These are phyloP conservation scores for Xylaria sp. DNA, from an alignment of 2,329 filamentous ascomycete genomes.

Conservation along the genomic window DNA sequence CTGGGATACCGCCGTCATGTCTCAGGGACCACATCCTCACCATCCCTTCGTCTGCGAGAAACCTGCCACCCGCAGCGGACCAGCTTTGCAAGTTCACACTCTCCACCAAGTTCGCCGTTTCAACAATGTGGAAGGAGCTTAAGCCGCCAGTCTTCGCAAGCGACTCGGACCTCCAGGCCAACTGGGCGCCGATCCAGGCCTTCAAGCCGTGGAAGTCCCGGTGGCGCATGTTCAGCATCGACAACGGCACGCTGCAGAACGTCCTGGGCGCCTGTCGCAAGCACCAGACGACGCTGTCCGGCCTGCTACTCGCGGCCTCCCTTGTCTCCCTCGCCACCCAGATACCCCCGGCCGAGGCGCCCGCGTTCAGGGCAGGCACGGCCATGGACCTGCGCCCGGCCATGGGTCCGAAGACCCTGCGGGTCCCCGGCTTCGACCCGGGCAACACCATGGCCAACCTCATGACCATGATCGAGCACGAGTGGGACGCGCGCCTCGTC, in stretches of 20 bases:
- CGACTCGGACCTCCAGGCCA: conserved; percentile 1
- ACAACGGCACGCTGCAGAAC: conserved; percentile 1
- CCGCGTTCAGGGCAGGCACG: conserved; percentile 18
- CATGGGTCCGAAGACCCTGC: conserved; percentile 10
- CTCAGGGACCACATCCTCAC: conserved; percentile 17
- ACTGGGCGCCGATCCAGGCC: conserved; percentile 15
- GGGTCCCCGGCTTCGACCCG: conserved; percentile 9
- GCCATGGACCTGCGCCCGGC: conserved; percentile 25
- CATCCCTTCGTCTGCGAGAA: conserved; percentile 4
- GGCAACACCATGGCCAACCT: conserved; percentile 26
- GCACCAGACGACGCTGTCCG: conserved; percentile 27
- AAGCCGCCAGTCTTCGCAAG: conserved; percentile 5
- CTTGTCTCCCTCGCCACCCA: conserved; percentile 15
- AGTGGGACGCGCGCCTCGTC: conserved; percentile 20
- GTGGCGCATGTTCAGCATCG: conserved; percentile 16
- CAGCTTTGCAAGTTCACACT: conserved; percentile 16
- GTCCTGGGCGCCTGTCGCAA: conserved; percentile 19
- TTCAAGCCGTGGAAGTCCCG: conserved; percentile 6
- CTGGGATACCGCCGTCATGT: background rate
- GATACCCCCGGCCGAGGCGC: conserved; percentile 6
- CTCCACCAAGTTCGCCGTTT: conserved; percentile 6
- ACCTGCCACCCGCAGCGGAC: conserved; percentile 14
- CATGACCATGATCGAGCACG: conserved; percentile 23
- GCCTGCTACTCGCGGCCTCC: conserved; percentile 20
- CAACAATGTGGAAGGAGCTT: conserved; percentile 13